Evolutionary conservation across 2,329 filamentous ascomycete genomes (phyloP), one percentile per base, ranked within the genome.

Genomic region (Aureobasidium vineae): DNA sequence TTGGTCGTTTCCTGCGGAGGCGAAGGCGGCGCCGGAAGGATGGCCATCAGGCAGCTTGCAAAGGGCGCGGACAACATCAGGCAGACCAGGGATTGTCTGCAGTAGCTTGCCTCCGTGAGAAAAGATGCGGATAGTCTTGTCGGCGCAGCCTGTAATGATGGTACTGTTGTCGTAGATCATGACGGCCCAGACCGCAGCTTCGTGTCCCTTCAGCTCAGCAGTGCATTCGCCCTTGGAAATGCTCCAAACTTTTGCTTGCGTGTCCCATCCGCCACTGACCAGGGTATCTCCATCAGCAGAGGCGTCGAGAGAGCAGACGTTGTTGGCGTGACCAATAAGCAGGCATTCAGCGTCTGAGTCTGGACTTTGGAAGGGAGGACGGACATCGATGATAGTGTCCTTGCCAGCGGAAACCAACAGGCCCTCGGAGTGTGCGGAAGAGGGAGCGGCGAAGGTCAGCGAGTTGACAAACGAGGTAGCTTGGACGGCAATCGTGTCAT

Each of bases 251-350:
- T 92, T 88, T 33, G 92, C 93, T 70, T 92, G 90, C 36, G 86
- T 86, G 77, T 99, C 95, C 95, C 95, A 99, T 72, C 93, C 91
- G 38, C 94, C 95, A 70, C 94, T 98, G 54, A 97, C 88, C 47
- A 98, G 83, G 76, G 87, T 91, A 53, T 81, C 85, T 1, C 88
- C 89, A 67, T 88, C 85, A 0, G 89, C 85, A 60, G 88, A 89
- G 19, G 91, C 88, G 73, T 96, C 91, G 52, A 99, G 79, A 10
- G 93, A 85, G 76, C 94, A 97, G 53, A 99, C 88, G 73, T 98
- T 98, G 76, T 90, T 86, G 23, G 86, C 84, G 75, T 99, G 95
- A 15, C 95, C 94, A 60, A 97, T 81, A 11, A 99, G 84, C 69
- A 98, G 83, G 26, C 91, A 89, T 71, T 97, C 91, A 10, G 94